Evolutionary conservation across 2,329 filamentous ascomycete genomes (phyloP).

Genomic region (Alternaria hordeiaustralica): DNA sequence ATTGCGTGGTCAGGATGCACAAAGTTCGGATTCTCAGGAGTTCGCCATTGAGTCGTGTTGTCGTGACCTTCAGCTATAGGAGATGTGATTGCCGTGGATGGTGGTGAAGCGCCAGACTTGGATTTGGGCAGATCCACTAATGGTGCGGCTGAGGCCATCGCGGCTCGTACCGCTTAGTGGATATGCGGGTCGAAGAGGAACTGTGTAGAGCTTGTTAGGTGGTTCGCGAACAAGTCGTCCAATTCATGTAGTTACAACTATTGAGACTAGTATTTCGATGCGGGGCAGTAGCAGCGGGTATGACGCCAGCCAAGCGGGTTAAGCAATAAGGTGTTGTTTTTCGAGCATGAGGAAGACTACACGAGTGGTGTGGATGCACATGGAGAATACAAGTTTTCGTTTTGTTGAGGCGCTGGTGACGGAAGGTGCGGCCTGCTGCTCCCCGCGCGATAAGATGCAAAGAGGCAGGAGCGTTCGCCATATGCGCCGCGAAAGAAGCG

Average conservation of each 20-base stretch:
- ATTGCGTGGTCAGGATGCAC: slow-evolving; percentile 38
- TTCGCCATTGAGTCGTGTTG: slow-evolving; percentile 4
- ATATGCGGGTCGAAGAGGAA: slow-evolving; percentile 13
- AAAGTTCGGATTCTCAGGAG: slow-evolving; percentile 27
- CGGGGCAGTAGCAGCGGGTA: background rate
- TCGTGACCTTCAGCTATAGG: slow-evolving; percentile 7
- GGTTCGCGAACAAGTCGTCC: background rate
- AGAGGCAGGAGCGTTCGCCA: background rate
- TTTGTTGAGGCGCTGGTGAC: slow-evolving; percentile 16
- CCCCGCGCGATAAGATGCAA: background rate
- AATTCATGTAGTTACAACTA: background rate
- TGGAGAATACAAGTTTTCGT: background rate
- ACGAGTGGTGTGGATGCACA: background rate
- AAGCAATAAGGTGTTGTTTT: background rate
- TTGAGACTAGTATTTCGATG: background rate
- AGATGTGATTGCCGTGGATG: slow-evolving; percentile 11
- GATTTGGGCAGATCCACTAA: slow-evolving; percentile 41
- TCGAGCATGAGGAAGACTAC: background rate
- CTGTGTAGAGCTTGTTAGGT: background rate
- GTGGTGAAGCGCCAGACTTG: slow-evolving; percentile 22
- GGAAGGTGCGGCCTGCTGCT: slow-evolving; percentile 9
- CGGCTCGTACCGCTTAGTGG: slow-evolving; percentile 10
- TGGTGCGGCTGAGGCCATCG: slow-evolving; percentile 42
- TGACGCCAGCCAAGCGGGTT: slow-evolving; percentile 2
- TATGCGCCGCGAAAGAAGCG: background rate